Evolutionary conservation across 1,284 basidiomycete genomes (phyloP), one percentile per base, ranked within the genome.

Genomic region (Apiotrichum akiyoshidainum): DNA sequence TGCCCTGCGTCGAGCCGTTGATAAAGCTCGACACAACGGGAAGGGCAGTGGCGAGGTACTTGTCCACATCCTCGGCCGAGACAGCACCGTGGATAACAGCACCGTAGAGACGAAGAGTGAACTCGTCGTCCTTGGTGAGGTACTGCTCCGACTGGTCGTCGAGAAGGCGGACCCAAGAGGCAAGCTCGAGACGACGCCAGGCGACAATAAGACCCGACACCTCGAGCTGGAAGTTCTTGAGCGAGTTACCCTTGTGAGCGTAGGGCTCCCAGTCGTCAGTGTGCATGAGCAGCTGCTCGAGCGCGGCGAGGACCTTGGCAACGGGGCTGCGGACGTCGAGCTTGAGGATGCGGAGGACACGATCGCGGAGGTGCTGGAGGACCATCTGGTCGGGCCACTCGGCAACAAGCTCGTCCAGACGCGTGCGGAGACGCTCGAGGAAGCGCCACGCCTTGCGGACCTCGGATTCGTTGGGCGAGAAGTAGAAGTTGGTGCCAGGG

Each of bases 381-480:
- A 97, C 92, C 87, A 95, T 92, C 74, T 99, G 96, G 65, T 99
- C 96, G 0, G 96, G 95, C 92, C 92, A 98, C 65, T 93, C 88
- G 59, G 80, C 77, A 41, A 89, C 83, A 22, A 98, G 81, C 1
- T 53, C 58, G 19, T 80, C 68, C 22, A 96, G 80, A 4, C 86
- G 83, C 2, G 65, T 58, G 45, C 81, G 78, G 37, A 95, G 79
- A 0, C 80, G 71, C 13, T 75, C 68, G 4, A 94, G 73, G 19
- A 87, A 68, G 0, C 71, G 73, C 10, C 83, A 78, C 0, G 83
- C 87, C 70, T 84, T 89, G 61, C 81, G 83, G 16, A 85, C 81
- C 74, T 95, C 88, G 1, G 76, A 78, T 34, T 88, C 79, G 70
- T 93, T 91, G 12, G 84, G 64, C 65, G 91, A 89, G 22, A 76